phyloP scores from a whole-genome alignment of 2,329 filamentous ascomycete genomes.

The Capronia epimyces region DNA sequence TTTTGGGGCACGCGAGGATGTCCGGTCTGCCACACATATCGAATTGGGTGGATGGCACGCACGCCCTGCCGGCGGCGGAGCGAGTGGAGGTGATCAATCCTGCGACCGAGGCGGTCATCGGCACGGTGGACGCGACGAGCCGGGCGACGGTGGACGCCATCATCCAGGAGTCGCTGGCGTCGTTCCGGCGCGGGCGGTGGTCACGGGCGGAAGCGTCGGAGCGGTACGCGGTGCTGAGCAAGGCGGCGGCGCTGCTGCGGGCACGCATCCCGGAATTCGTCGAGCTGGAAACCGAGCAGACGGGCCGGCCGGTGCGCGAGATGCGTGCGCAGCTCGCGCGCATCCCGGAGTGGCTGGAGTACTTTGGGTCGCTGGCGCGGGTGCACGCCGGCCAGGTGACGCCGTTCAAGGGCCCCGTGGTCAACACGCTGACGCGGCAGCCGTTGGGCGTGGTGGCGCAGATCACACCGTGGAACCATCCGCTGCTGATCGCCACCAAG shows the following conservation, averaged over 20 bases:
- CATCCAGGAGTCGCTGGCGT: conserved; percentile 34
- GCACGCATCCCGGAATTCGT: conserved; percentile 53
- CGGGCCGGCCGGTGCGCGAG: conserved; percentile 62
- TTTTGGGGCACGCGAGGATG: no score
- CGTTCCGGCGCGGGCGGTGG: conserved; percentile 52
- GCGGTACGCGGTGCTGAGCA: conserved; percentile 59
- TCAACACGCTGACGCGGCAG: conserved; percentile 35
- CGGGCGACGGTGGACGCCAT: conserved; percentile 50
- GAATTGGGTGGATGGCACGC: conserved; percentile 33
- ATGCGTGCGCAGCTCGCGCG: conserved; percentile 65
- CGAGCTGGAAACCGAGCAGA: conserved; percentile 60
- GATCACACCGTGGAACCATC: conserved; percentile 31
- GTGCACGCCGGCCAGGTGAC: conserved; percentile 62
- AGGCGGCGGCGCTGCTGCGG: conserved; percentile 52
- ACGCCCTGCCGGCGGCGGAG: conserved; percentile 18
- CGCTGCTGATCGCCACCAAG: conserved; percentile 14
- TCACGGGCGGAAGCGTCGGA: conserved; percentile 52
- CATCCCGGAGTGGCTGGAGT: conserved; percentile 58
- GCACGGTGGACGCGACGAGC: conserved; percentile 50
- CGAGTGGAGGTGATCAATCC: conserved; percentile 32
- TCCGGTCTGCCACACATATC: conserved; percentile 12
- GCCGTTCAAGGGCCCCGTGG: conserved; percentile 49
- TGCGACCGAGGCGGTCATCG: conserved; percentile 31
- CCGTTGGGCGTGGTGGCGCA: conserved; percentile 39
- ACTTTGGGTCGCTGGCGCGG: conserved; percentile 63